Base-by-base conservation (phyloP, 768 basidiomycete genomes). In the Collybiopsis luxurians region DNA sequence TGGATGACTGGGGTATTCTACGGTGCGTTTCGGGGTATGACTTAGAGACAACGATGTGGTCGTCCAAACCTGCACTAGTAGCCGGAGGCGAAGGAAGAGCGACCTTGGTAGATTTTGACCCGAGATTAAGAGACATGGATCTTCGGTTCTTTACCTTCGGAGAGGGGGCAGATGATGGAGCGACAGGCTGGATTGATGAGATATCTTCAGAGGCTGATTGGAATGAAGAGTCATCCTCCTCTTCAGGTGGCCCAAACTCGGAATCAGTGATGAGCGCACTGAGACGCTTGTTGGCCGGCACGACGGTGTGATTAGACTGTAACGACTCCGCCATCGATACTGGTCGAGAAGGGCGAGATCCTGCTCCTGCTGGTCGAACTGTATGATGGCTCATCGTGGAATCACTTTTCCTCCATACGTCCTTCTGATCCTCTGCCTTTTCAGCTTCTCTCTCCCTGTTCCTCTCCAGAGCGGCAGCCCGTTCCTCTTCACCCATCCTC, bases 321-420 rank as follows among this genome's bases (percentile, higher is more conserved):
- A 89, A 73, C 0, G 88, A 90, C 59, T 90, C 89, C 9, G 87
- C 88, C 71, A 86, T 81, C 9, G 90, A 92, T 30, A 89, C 87
- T 3, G 90, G 90, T 15, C 90, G 79, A 36, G 87, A 84, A 2
- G 85, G 73, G 26, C 79, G 79, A 31, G 66, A 68, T 38, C 76
- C 77, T 13, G 73, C 64, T 3, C 67, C 63, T 30, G 75, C 71
- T 12, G 85, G 81, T 28, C 88, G 81, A 55, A 89, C 81, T 19
- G 89, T 91, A 60, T 81, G 81, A 65, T 86, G 84, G 64, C 88
- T 86, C 66, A 86, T 82, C n/a, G 89, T 90, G 5, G 90, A 85
- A 69, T 92, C 90, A 62, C 89, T 90, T 72, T 88, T 89, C 64
- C 90, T 75, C 86, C 89, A 88, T 30, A 78, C 76, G 60, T 92